These are phyloP conservation scores for Moesziomyces sp. DNA, from an alignment of 1,284 basidiomycete genomes.

Conservation along the genomic window DNA sequence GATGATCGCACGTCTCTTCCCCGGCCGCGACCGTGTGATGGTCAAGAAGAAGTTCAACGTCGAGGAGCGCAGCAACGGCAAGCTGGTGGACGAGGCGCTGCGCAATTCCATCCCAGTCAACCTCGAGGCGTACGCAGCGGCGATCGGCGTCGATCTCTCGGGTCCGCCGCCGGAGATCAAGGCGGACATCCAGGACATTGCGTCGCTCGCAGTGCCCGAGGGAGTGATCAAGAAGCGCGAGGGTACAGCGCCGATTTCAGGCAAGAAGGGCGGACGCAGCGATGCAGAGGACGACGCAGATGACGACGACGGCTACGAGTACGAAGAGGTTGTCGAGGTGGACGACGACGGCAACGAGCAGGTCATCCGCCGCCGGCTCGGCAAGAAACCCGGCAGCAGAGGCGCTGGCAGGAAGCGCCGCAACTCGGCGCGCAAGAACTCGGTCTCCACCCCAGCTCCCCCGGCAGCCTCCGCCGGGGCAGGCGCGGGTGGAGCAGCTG, in stretches of 20 bases:
- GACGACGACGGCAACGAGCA: constrained; percentile 51
- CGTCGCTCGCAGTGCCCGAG: constrained; percentile 12
- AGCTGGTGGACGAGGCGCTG: constrained; percentile 59
- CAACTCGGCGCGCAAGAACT: constrained; percentile 23
- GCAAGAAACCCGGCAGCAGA: constrained; percentile 35
- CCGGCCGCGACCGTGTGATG: constrained; percentile 83
- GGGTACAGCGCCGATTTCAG: constrained; percentile 12
- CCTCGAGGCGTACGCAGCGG: constrained; percentile 61
- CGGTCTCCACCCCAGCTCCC: constrained; percentile 20
- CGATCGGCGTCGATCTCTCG: constrained; percentile 62
- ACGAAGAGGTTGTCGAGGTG: constrained; percentile 54
- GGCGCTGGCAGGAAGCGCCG: constrained; percentile 21
- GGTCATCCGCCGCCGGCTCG: constrained; percentile 32
- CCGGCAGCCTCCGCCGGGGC: background rate
- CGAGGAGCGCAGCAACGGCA: constrained; percentile 81
- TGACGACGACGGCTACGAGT: constrained; percentile 43
- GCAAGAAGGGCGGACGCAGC: constrained; percentile 31
- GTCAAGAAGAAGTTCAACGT: constrained; percentile 91
- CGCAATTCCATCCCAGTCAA: constrained; percentile 57
- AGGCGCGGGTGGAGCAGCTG: background rate
- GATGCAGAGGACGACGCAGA: constrained; percentile 34
- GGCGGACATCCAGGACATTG: constrained; percentile 36
- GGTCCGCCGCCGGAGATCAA: constrained; percentile 63
- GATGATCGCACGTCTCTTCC: constrained; percentile 84
- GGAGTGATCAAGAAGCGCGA: constrained; percentile 36